Conservation (phyloP, 768 basidiomycete genomes). For the Amanita jacksonii region DNA sequence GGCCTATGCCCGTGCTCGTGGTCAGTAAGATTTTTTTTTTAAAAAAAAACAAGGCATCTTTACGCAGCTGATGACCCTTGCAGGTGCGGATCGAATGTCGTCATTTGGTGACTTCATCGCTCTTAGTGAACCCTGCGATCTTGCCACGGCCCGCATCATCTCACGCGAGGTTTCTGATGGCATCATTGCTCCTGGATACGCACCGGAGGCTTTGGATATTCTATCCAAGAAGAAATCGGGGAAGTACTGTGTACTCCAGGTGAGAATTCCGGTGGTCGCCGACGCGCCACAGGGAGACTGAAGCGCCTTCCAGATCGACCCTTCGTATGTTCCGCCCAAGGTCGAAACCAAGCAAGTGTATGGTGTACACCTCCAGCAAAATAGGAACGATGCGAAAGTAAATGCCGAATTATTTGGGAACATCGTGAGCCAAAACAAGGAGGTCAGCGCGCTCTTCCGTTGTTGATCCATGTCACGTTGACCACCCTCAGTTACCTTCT, state of each 20-base stretch:
- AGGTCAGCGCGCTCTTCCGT: too few relatives aligned
- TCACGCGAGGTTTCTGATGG: slow-evolving; percentile 99
- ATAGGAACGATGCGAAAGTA: slow-evolving; percentile 84
- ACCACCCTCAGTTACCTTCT: slow-evolving; percentile 63
- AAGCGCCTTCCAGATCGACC: slow-evolving; percentile 62
- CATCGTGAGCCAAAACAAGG: slow-evolving; percentile 82
- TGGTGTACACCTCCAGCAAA: slow-evolving; percentile 84
- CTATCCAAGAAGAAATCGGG: slow-evolving; percentile 95
- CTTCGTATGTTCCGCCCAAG: slow-evolving; percentile 65
- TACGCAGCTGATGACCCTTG: too few relatives aligned
- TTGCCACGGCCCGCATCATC: slow-evolving; percentile 92
- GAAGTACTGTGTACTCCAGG: slow-evolving; percentile 96
- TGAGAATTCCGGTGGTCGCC: slow-evolving; percentile 20
- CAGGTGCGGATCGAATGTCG: slow-evolving; percentile 97
- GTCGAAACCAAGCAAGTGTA: slow-evolving; percentile 94
- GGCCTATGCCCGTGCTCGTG: slow-evolving; percentile 94
- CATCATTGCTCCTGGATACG: slow-evolving; percentile 93
- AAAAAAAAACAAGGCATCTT: background rate
- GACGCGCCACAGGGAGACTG: background rate
- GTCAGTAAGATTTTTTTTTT: slow-evolving; percentile 26
- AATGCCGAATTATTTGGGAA: slow-evolving; percentile 74
- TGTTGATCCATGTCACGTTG: too few relatives aligned
- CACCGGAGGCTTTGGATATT: slow-evolving; percentile 79
- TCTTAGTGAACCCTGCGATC: slow-evolving; percentile 84
- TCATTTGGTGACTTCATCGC: slow-evolving; percentile 99